Conservation (phyloP, 768 basidiomycete genomes). For the Boletus speciosus region DNA sequence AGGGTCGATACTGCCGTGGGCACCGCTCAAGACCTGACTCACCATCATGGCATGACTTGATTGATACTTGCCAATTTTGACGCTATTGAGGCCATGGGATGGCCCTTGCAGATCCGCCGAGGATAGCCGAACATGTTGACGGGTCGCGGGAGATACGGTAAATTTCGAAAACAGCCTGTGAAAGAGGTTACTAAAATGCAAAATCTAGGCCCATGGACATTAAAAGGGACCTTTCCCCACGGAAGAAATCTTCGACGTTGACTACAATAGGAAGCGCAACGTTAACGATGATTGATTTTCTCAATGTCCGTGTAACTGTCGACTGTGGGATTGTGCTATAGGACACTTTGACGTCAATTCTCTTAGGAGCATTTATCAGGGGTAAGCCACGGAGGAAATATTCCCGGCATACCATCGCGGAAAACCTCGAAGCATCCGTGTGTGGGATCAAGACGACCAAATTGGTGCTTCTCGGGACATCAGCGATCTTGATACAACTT, state of each 20-base stretch:
- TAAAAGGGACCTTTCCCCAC: constrained; percentile 61
- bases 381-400: not conserved
- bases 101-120: constrained; percentile 53
- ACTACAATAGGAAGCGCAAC: constrained; percentile 82
- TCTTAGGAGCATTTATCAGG: constrained; percentile 38
- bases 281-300: constrained; percentile 52
- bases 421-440: constrained; percentile 58
- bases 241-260: constrained; percentile 96
- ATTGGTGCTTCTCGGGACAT: constrained; percentile 45
- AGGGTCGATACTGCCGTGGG: not conserved
- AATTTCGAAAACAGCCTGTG: constrained; percentile 86
- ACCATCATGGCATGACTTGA: constrained; percentile 50
- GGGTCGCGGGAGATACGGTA: constrained; percentile 77
- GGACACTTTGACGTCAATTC: constrained; percentile 63
- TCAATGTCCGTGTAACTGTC: constrained; percentile 49
- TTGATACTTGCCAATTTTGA: constrained; percentile 51
- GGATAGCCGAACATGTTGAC: constrained; percentile 74
- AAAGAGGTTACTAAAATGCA: constrained; percentile 2
- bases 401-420: constrained; percentile 50
- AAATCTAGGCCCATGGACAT: not conserved
- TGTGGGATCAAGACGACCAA: constrained; percentile 61
- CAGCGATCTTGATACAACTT: constrained; percentile 43
- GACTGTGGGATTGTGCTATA: constrained; percentile 63
- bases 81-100: constrained; percentile 40
- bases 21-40: constrained; percentile 19